A percentile compares a stretch with the other conserved stretches of the same genome.
Conservation (phyloP, 768 basidiomycete genomes). For the Boletus barrowsii region DNA sequence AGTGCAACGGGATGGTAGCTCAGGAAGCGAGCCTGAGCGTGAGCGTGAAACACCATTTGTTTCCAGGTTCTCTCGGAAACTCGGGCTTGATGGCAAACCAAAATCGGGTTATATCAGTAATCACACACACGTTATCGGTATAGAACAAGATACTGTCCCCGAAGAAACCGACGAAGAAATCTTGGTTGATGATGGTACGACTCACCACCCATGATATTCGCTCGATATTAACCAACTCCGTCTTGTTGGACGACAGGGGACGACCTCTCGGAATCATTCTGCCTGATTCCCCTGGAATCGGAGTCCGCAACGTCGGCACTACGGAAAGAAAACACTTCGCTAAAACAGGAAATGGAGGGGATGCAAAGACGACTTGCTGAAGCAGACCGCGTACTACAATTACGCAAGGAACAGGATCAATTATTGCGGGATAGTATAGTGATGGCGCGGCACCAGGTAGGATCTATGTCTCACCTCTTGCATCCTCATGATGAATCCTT, state of each 20-base stretch:
- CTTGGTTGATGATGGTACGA: constrained; percentile 60
- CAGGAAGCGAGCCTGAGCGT: constrained; percentile 63
- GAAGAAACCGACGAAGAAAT: constrained; percentile 62
- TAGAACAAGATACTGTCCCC: constrained; percentile 17
- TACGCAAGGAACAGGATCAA: constrained; percentile 75
- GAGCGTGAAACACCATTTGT: constrained; percentile 65
- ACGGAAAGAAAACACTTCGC: constrained; percentile 62
- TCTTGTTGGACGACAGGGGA: constrained; percentile 40
- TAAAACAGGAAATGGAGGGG: constrained; percentile 59
- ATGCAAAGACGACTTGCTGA: constrained; percentile 56
- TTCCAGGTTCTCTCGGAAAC: constrained; percentile 49
- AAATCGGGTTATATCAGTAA: constrained; percentile 17
- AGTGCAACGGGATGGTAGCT: constrained; percentile 46
- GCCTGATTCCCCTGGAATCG: constrained; percentile 61
- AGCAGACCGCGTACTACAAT: constrained; percentile 60
- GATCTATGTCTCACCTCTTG: constrained; percentile 4
- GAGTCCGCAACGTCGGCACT: constrained; percentile 48
- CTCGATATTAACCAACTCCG: constrained; percentile 2
- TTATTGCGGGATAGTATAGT: constrained; percentile 79
- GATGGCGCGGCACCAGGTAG: constrained; percentile 66
- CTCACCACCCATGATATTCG: not conserved
- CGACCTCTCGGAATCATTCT: constrained; percentile 79
- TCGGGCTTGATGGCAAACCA: constrained; percentile 26
- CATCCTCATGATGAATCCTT: constrained; percentile 1
- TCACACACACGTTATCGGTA: constrained; percentile 7